These are phyloP conservation scores for Cairneyella variabilis DNA, from an alignment of 495 filamentous ascomycete genomes.

Conservation along the genomic window DNA sequence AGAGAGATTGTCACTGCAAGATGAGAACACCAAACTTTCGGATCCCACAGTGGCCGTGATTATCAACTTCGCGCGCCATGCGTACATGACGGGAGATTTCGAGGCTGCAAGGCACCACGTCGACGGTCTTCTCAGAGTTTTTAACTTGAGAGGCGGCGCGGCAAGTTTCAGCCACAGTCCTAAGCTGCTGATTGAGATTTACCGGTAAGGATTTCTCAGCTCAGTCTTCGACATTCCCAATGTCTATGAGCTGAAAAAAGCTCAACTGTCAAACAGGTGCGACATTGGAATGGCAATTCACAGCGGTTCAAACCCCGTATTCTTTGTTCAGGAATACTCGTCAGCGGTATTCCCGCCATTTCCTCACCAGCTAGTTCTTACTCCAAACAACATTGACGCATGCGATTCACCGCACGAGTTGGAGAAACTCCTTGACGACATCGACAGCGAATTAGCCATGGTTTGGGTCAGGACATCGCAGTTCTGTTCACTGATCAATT, in stretches of 20 bases:
- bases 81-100: constrained; percentile 27
- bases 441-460: background rate
- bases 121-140: constrained; percentile 32
- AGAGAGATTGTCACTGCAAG: constrained; percentile 22
- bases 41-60: constrained; percentile 34
- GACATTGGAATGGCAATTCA: background rate
- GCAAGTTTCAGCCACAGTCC: background rate
- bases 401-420: too few relatives aligned
- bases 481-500: constrained; percentile 1
- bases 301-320: background rate
- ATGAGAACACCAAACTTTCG: constrained; percentile 23
- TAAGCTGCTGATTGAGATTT: background rate
- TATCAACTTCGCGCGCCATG: constrained; percentile 27
- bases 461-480: background rate
- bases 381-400: background rate
- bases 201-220: too few relatives aligned
- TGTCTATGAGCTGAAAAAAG: background rate
- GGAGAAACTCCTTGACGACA: background rate
- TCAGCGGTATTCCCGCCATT: background rate
- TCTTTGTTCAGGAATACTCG: background rate
- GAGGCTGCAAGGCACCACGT: constrained; percentile 31
- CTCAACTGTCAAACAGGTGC: background rate
- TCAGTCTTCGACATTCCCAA: background rate
- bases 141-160: constrained; percentile 30
- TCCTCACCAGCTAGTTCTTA: background rate